Evolutionary conservation across 2,329 filamentous ascomycete species (phyloP), one percentile per base, ranked within the genome.

Genomic region (Xylaria polymorpha): DNA sequence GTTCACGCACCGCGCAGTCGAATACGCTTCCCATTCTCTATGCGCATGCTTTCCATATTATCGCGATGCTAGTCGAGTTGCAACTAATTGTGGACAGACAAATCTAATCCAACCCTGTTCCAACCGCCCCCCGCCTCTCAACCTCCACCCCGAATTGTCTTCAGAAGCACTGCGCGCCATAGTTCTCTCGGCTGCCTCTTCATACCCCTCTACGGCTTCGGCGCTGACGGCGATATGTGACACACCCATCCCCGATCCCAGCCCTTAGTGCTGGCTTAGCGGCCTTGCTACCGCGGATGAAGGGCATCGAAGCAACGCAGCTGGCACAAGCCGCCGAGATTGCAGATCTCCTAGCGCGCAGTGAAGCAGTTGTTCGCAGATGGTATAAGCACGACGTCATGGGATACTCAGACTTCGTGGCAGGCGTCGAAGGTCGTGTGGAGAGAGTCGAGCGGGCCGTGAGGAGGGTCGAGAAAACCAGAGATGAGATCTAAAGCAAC

Each of bases 381-480:
- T 97, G 93, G 91, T 94, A 95, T 80, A 90, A 94, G 78, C 83
- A 88, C 29, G 88, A 89, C 3, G 84, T 96, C 51, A 82, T 97
- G 57, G 86, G 86, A 12, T 88, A 88, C 73, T 91, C 91, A 0
- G 87, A 89, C 73, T 86, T 87, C 67, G 90, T 94, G 82, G 91
- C 91, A 25, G 88, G 91, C 61, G 89, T 91, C 77, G 92, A 97
- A 80, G 85, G 87, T 41, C 84, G 91, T 59, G 79, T 94, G 14
- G 87, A 88, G 79, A 83, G 85, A 69, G 86, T 89, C 8, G 93
- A 96, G 81, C 85, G 88, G 64, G 83, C 84, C 9, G 83, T 95
- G 2, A 85, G 88, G 77, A 86, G 91, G 75, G 83, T 84, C 60
- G 92, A 94, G 79, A 85, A 83, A 74, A 86, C 83, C 74, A 83